These are phyloP conservation scores for Colletotrichum sp. DNA, from an alignment of 2,329 filamentous ascomycete genomes.

Conservation along the genomic window DNA sequence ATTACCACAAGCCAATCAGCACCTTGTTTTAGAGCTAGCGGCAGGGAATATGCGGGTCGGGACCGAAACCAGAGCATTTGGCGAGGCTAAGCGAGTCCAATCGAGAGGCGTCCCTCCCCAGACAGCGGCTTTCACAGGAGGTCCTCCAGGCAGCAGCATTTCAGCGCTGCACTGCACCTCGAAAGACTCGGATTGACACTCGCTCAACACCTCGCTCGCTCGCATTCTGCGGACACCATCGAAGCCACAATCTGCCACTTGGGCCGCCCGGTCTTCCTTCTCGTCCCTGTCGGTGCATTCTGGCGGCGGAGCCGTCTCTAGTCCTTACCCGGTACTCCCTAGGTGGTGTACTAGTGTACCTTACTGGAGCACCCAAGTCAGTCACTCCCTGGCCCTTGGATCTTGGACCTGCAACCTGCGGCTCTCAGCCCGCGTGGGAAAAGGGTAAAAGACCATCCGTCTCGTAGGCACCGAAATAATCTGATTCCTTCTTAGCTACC, in stretches of 20 bases:
- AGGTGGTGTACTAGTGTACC: no score
- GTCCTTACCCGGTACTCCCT: background rate
- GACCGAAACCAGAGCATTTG: background rate
- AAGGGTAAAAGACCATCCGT: conserved; percentile 7
- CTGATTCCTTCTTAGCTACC: background rate
- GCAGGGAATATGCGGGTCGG: background rate
- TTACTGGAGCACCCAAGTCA: background rate
- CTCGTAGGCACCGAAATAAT: conserved; percentile 18
- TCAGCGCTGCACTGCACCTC: background rate
- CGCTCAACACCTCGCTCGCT: background rate
- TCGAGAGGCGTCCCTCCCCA: background rate
- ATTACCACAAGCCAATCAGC: background rate
- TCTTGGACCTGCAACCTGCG: background rate
- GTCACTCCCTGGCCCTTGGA: background rate
- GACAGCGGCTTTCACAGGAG: background rate
- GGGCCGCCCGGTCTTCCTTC: background rate
- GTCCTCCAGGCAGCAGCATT: conserved; percentile 20
- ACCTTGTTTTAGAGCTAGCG: background rate
- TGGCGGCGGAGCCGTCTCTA: background rate
- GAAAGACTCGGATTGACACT: background rate
- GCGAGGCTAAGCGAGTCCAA: conserved; percentile 4
- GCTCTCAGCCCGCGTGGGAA: background rate
- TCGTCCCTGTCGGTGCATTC: background rate
- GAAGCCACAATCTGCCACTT: background rate
- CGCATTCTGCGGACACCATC: background rate